Conservation (phyloP, 225 moss, liverwort and hornwort genomes). For the Neckera pumila region DNA sequence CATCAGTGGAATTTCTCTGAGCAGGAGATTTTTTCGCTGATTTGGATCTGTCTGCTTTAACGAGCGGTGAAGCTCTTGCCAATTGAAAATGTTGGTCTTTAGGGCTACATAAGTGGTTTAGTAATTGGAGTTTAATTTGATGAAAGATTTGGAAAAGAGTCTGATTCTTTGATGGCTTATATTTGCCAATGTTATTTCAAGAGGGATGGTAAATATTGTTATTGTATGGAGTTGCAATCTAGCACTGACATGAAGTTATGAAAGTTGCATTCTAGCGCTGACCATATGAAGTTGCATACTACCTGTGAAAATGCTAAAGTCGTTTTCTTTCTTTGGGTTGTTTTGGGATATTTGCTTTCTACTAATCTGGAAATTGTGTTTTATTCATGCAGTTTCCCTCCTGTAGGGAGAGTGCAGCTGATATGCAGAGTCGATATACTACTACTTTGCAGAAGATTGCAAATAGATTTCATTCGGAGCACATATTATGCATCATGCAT, state of each 20-base stretch:
- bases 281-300: rapidly evolving
- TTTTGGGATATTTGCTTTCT: not conserved
- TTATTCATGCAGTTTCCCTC: not conserved
- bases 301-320: too few relatives aligned
- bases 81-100: not conserved
- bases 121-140: not conserved
- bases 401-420: not conserved
- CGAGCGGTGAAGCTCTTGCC: not conserved
- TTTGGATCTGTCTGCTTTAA: not conserved
- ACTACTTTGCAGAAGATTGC: constrained; percentile 15
- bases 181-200: rapidly evolving
- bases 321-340: not conserved
- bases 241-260: not conserved
- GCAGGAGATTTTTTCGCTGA: not conserved
- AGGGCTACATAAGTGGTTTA: too few relatives aligned
- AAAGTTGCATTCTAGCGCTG: too few relatives aligned
- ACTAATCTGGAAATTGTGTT: not conserved
- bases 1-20: not conserved
- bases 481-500: constrained; percentile 40
- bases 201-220: too few relatives aligned
- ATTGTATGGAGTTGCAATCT: not conserved
- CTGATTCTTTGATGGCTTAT: not conserved
- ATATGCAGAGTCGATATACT: constrained; percentile 1
- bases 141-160: not conserved
- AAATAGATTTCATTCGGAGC: constrained; percentile 22